Conservation (phyloP, 2,329 filamentous ascomycete species). For the Shiraia sp. region DNA sequence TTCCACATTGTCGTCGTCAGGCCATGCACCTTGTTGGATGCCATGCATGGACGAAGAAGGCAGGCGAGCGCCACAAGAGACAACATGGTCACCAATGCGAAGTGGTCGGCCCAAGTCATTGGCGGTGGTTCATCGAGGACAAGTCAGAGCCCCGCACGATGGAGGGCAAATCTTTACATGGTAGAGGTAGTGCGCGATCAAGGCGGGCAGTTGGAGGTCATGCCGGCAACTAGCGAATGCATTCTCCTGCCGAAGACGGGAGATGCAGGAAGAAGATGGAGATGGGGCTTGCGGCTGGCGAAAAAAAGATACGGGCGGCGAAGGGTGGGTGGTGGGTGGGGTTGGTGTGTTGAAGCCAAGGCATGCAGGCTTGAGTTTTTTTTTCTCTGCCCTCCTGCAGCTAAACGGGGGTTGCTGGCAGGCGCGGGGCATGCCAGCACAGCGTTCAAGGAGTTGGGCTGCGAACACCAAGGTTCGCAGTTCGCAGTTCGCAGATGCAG, state of each 20-base stretch:
- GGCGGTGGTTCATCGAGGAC: not conserved
- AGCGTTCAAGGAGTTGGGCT: conserved; percentile 7
- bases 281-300: conserved; percentile 14
- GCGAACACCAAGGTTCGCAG: conserved; percentile 26
- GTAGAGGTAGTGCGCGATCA: not conserved
- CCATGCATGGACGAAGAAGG: conserved; percentile 14
- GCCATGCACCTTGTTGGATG: conserved; percentile 1
- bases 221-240: conserved; percentile 23
- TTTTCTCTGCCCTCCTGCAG: conserved; percentile 5
- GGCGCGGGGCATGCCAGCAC: no score
- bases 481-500: conserved; percentile 22
- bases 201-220: conserved; percentile 23
- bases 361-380: no score
- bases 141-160: conserved; percentile 14
- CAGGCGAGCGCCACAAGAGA: conserved; percentile 15
- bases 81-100: conserved; percentile 5
- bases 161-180: conserved; percentile 1
- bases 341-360: no score
- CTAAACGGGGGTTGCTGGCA: no score
- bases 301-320: conserved; percentile 14
- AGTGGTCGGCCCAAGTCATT: conserved; percentile 7
- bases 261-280: conserved; percentile 3
- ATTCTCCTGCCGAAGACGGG: conserved; percentile 26
- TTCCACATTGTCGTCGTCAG: not conserved
- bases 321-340: not conserved